Base-by-base conservation (phyloP, 306 rosid species). In the Pterocarpus santalinus region DNA sequence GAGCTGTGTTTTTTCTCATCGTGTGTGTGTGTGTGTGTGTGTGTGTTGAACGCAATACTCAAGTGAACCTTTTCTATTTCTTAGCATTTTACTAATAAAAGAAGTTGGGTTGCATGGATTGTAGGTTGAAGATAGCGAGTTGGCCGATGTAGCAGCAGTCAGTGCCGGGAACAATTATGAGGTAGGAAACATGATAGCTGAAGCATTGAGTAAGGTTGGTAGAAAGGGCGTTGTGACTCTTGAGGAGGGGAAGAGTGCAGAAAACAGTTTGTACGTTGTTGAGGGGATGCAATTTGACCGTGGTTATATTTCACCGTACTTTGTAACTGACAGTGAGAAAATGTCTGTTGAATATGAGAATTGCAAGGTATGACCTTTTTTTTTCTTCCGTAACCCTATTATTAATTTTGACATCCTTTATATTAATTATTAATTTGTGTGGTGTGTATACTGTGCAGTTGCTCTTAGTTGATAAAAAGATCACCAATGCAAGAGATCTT, bases 241-340 rank as follows among this genome's bases (percentile, higher is more conserved):
- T 28, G 99, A 96, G 78, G 99, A 96, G 90, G 99, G 98, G 69
- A 96, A 88, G 81, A 96, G 99, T 84, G 99, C 99, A 2, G 99
- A 96, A 62, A 96, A 96, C 84, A 72, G 70, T 69, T 91, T 96
- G 5, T 96, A 96, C 80, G 99, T 96, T 71, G 99, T 96, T 15
- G 99, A 96, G 81, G 99, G 99, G 41, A 96, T 96, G 99, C 99
- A 96, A 77, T 96, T 96, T n/a, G 99, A 96, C 78, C 95, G 99
- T 15, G 99, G 99, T 67, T 96, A 94, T 49, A 93, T 94, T 81
- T 96, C 99, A 1, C 99, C 99, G 28, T 96, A 96, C 82, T 96
- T 96, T 33, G 99, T 96, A 55, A 96, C 99, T 7, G 99, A 96
- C 73, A 96, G 98, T 39, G 99, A 96, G 87, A 96, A 96, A 80